Base-by-base conservation (phyloP, 208 protist genomes). In the Leishmania arabica region DNA sequence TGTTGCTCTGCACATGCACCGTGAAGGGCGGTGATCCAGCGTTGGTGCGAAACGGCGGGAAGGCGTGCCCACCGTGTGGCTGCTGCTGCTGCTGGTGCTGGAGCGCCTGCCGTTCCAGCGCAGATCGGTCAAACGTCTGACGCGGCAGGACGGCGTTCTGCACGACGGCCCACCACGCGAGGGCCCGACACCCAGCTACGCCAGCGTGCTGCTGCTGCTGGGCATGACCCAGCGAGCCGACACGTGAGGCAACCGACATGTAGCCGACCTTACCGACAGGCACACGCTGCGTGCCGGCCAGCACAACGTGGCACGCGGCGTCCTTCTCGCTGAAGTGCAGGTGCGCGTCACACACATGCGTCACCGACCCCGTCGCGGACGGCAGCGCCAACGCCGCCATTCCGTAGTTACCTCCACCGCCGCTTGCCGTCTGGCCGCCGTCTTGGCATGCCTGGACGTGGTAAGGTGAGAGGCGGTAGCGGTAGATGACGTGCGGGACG, bases 401-500 rank as follows among this genome's bases (percentile, higher is more conserved):
- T 11, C 34, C 49, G 42, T 15, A 56, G 51, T 31, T 47, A 53
- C 49, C 53, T 3, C 49, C n/a, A 27, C 31, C 76, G 42, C 60
- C 47, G n/a, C 47, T 49, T 9, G 34, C 45, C n/a, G 27, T n/a
- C 74, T 60, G 40, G 37, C 53, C 42, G 47, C 42, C 8, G 69
- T 62, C 27, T n/a, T 78, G 56, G 11, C 53, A 58, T 2, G 71
- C n/a, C 79, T 82, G 11, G 27, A 89, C 45, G 47, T 64, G 69
- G 45, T 83, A 62, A 0, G 40, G 19, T 11, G 92, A 84, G 68
- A 96, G 89, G n/a, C 68, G 73, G 78, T 96, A 96, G 31, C 75
- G 83, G 77, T 94, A 96, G 64, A 91, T 37, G 11, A 96, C 89
- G 70, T 96, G 91, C 19, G 91, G 88, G 15, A 95, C 40, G 21